Conservation (phyloP, 495 filamentous ascomycete species). For the Penicillium arizonense region DNA sequence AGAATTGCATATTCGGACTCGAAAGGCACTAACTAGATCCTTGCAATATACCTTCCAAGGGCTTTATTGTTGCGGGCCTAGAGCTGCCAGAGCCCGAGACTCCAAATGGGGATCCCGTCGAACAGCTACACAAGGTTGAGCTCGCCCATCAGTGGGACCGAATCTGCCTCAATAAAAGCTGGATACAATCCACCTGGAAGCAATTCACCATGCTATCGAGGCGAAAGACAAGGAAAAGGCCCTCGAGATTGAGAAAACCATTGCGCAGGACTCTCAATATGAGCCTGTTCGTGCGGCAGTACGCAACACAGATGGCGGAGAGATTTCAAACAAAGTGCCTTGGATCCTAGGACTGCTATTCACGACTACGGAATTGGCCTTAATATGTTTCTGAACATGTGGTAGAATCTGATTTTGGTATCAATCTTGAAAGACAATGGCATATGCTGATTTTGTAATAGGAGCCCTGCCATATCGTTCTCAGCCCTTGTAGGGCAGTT, state of each 20-base stretch:
- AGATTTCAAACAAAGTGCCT: constrained; percentile 18
- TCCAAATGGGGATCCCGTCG: background rate
- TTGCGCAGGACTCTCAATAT: constrained; percentile 19
- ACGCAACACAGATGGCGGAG: constrained; percentile 16
- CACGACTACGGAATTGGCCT: constrained; percentile 16
- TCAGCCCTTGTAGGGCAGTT: constrained; percentile 61
- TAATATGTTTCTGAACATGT: constrained; percentile 26
- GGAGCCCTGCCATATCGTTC: constrained; percentile 48
- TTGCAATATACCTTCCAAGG: background rate
- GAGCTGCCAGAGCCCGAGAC: background rate
- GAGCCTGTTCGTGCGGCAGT: constrained; percentile 22
- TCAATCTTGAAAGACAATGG: background rate
- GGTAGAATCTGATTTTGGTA: constrained; percentile 3
- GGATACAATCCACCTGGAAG: constrained; percentile 16
- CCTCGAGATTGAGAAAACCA: constrained; percentile 11
- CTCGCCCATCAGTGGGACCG: constrained; percentile 21
- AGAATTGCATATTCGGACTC: too few species aligned
- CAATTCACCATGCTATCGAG: constrained; percentile 12
- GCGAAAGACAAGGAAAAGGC: constrained; percentile 19
- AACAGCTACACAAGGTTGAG: constrained; percentile 11
- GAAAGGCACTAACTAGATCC: background rate
- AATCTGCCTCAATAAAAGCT: constrained; percentile 18
- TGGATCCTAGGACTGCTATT: constrained; percentile 21
- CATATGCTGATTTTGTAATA: background rate
- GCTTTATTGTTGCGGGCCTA: background rate